phyloP scores from a whole-genome alignment of 768 basidiomycete genomes.

The Arthromyces matolae region DNA sequence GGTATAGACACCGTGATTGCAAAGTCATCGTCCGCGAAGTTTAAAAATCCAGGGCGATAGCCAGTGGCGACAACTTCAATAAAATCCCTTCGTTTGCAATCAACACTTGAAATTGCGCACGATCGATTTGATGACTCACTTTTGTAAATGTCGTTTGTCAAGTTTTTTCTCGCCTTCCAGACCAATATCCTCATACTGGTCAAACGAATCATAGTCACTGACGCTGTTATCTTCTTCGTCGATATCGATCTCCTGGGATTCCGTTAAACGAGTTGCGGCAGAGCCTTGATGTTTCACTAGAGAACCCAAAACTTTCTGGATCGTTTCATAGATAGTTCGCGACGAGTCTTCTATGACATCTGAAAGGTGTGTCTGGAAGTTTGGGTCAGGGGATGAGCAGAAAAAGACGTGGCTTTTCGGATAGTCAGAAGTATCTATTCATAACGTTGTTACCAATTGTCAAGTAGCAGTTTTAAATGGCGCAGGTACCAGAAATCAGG shows the following conservation, averaged over 20 bases:
- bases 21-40: slow-evolving; percentile 47
- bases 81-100: slow-evolving; percentile 46
- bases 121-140: slow-evolving; percentile 19
- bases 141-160: slow-evolving; percentile 27
- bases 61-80: slow-evolving; percentile 51
- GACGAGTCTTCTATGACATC: slow-evolving; percentile 41
- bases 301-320: slow-evolving; percentile 39
- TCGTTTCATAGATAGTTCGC: slow-evolving; percentile 40
- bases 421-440: slow-evolving; percentile 62
- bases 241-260: slow-evolving; percentile 23
- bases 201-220: slow-evolving; percentile 37
- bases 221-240: slow-evolving; percentile 37
- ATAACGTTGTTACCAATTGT: too few species aligned
- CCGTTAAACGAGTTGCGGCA: background rate
- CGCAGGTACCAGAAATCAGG: slow-evolving; percentile 49
- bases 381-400: slow-evolving; percentile 47
- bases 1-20: slow-evolving; percentile 56
- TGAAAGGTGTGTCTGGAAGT: slow-evolving; percentile 37
- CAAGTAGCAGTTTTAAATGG: too few species aligned
- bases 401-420: slow-evolving; percentile 56
- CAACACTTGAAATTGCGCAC: background rate
- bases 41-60: slow-evolving; percentile 59
- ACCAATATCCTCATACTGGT: slow-evolving; percentile 21
- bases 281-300: slow-evolving; percentile 19
- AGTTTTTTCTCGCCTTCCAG: slow-evolving; percentile 18